Percentiles rank a stretch among this genome's conserved stretches.
phyloP scores from a whole-genome alignment of 106 monocot genomes.

The Acanthochlamys bracteata region DNA sequence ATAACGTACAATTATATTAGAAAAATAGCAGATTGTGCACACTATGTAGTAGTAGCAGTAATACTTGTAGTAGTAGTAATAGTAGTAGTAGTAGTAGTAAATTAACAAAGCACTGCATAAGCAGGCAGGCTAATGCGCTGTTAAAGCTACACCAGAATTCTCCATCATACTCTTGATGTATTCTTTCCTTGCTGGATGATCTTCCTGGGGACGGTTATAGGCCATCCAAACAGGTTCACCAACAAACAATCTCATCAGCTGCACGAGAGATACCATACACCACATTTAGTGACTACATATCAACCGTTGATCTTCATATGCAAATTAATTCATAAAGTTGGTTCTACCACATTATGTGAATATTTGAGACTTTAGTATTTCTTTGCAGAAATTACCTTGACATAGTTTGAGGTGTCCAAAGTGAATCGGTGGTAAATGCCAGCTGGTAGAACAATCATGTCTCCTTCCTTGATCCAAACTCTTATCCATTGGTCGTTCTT shows the following conservation, averaged over 20 bases:
- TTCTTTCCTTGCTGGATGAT: slow-evolving; percentile 38
- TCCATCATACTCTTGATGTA: slow-evolving; percentile 23
- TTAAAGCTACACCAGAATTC: slow-evolving; percentile 24
- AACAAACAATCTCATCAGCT: slow-evolving; percentile 52
- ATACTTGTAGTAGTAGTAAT: too few relatives aligned
- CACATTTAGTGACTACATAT: too few relatives aligned
- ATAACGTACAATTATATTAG: too few relatives aligned
- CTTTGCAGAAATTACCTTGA: slow-evolving; percentile 49
- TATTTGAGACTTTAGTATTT: too few relatives aligned
- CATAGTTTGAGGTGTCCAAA: slow-evolving; percentile 50
- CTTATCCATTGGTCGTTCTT: slow-evolving; percentile 57
- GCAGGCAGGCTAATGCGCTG: slow-evolving; percentile 20
- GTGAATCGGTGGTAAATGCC: slow-evolving; percentile 74
- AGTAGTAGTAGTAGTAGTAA: background rate
- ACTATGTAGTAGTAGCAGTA: too few relatives aligned
- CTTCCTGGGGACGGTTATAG: slow-evolving; percentile 50
- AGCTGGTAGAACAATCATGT: slow-evolving; percentile 60
- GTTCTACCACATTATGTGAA: too few relatives aligned
- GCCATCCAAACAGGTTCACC: slow-evolving; percentile 58
- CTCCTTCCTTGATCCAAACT: slow-evolving; percentile 60
- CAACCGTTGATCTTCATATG: too few relatives aligned
- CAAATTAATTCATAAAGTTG: too few relatives aligned
- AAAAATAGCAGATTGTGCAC: too few relatives aligned
- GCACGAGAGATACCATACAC: slow-evolving; percentile 7
- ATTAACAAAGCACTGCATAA: too few relatives aligned